Base-by-base conservation (phyloP, 2,329 filamentous ascomycete genomes). In the Magnaporthales sp. region DNA sequence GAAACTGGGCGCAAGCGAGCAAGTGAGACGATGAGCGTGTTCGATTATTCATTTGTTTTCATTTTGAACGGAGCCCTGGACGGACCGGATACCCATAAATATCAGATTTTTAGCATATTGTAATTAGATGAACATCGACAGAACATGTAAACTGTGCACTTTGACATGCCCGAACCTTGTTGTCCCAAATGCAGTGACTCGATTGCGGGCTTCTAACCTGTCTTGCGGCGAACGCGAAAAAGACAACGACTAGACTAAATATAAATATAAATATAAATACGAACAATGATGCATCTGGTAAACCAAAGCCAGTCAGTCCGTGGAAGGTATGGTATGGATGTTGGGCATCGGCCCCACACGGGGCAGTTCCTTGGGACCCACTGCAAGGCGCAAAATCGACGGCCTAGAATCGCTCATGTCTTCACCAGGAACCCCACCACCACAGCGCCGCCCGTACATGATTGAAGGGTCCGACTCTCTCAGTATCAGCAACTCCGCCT, bases 351-450 rank as follows among this genome's bases (percentile, higher is more conserved):
- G n/a, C 54, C 24, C 54, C 54, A 58, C 54, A 58, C n/a, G 13
- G 13, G 7, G 22, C 9, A 27, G 4, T 27, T 24, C 54, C 54
- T 58, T 7, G 5, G n/a, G 54, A 58, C 54, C 54, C 54, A 58
- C 54, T 58, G 11, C 38, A 15, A 58, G 54, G 24, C 24, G 54
- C 54, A 22, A 58, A 58, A 58, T 58, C 22, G 54, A 58, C 11
- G 54, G 54, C 54, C 54, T 58, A 58, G 54, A 58, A 58, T 58
- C 54, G 9, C 24, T 24, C 54, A 24, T 27, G n/a, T 15, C 24
- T 58, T 58, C 54, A 24, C 9, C 24, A 24, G 54, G 54, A 62
- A 62, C 61, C 61, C 60, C 61, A 27, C 61, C 61, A 62, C 61
- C 54, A 58, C 54, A 24, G 54, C n/a, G 11, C 9, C 22, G 54